These are phyloP conservation scores for Lumnitzera racemosa DNA, from an alignment of 345 rosid species.

Conservation along the genomic window DNA sequence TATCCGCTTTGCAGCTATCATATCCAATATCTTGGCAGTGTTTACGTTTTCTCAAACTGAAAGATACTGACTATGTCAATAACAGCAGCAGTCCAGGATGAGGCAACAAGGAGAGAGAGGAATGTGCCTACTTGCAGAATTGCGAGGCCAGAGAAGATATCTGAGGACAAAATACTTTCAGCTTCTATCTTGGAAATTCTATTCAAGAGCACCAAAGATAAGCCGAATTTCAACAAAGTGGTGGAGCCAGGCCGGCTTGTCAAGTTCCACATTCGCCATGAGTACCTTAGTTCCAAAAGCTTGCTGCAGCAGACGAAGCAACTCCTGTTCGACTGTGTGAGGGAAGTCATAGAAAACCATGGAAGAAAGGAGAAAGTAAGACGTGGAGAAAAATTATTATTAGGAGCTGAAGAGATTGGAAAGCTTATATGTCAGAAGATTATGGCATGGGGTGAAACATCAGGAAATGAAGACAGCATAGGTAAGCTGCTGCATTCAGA, in stretches of 20 bases:
- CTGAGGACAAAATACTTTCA: conserved; percentile 27
- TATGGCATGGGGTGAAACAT: conserved; percentile 18
- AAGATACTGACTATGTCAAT: background rate
- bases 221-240: conserved; percentile 6
- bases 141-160: conserved; percentile 10
- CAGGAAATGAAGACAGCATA: conserved; percentile 17
- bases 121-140: conserved; percentile 9
- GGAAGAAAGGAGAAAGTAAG: conserved; percentile 11
- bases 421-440: conserved; percentile 24
- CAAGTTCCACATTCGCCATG: conserved; percentile 3
- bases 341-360: conserved; percentile 29
- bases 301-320: conserved; percentile 33
- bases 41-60: background rate
- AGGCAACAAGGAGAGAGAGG: conserved; percentile 6
- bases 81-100: conserved; percentile 2
- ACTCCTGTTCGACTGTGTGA: conserved; percentile 41
- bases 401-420: conserved; percentile 23
- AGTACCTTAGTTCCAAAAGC: conserved; percentile 20
- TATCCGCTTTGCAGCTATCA: background rate
- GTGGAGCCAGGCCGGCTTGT: conserved; percentile 11
- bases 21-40: background rate
- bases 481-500: conserved; percentile 17
- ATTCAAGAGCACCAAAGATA: conserved; percentile 12
- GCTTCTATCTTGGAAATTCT: conserved; percentile 31
- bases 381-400: background rate